A percentile compares a stretch with the other conserved stretches of the same genome.
Conservation (phyloP, 2,329 filamentous ascomycete species). For the Leptosphaerulina australis region DNA sequence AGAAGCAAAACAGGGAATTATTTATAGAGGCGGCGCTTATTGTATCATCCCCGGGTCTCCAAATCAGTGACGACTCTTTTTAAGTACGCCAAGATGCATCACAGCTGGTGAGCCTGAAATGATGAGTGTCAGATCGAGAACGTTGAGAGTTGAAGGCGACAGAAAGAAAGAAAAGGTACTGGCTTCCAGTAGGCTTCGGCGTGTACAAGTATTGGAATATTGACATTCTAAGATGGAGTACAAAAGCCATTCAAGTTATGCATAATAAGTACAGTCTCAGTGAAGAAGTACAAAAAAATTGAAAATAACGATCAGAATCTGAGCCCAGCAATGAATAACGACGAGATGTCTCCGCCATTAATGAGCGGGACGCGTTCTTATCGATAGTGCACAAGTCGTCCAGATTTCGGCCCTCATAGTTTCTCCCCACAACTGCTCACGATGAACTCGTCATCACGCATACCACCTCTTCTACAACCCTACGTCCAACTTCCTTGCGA, state of each 20-base stretch:
- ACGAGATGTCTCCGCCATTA: neutral
- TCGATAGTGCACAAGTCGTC: constrained; percentile 7
- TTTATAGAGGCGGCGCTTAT: neutral
- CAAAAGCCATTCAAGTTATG: neutral
- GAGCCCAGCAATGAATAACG: neutral
- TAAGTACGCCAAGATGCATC: neutral
- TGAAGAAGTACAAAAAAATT: constrained; percentile 19
- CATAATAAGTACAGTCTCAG: constrained; percentile 4
- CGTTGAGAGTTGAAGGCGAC: neutral
- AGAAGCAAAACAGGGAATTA: neutral
- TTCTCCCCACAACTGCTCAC: constrained; percentile 18
- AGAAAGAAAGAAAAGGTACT: too few species aligned
- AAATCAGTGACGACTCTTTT: neutral
- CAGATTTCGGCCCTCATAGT: constrained; percentile 7
- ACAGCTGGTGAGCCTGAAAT: neutral
- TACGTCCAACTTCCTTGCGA: constrained; percentile 65
- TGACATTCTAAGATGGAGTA: neutral
- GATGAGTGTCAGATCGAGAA: neutral
- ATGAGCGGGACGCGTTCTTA: neutral
- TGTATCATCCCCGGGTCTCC: neutral
- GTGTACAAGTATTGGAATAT: neutral
- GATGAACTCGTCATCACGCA: constrained; percentile 55
- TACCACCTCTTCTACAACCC: constrained; percentile 68
- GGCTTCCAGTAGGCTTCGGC: neutral
- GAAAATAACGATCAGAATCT: constrained; percentile 9